Percentiles rank a stretch among this genome's conserved stretches.
Conservation (phyloP, 2,329 filamentous ascomycete species). For the Sclerotinia glacialis region DNA sequence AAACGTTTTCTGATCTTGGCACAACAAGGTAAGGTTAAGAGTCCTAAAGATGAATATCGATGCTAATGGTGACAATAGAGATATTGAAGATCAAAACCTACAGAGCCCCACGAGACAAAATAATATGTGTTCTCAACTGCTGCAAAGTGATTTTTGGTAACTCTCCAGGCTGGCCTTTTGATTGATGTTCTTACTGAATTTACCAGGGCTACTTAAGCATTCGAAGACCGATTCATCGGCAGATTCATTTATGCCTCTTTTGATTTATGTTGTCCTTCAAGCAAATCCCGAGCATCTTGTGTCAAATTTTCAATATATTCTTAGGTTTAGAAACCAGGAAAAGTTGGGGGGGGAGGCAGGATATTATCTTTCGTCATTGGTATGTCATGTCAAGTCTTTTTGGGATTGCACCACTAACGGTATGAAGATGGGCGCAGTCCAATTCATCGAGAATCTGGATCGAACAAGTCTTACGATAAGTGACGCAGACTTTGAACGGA, state of each 20-base stretch:
- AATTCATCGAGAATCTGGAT: constrained; percentile 96
- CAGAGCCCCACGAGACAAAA: constrained; percentile 94
- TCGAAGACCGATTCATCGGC: constrained; percentile 91
- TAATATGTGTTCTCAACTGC: constrained; percentile 96
- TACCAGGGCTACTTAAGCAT: constrained; percentile 76
- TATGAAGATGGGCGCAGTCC: constrained; percentile 78
- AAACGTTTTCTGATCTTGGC: constrained; percentile 84
- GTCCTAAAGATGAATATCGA: neutral
- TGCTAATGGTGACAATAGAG: constrained; percentile 53
- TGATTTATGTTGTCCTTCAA: constrained; percentile 94
- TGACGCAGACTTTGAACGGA: constrained; percentile 91
- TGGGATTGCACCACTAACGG: constrained; percentile 19
- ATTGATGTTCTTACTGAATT: constrained; percentile 29
- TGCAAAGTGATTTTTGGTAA: constrained; percentile 98
- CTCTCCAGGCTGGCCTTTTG: constrained; percentile 28
- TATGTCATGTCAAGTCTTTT: constrained; percentile 44
- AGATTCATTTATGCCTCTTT: constrained; percentile 89
- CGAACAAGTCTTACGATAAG: constrained; percentile 88
- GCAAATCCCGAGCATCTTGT: constrained; percentile 94
- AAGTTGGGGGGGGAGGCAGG: constrained; percentile 97
- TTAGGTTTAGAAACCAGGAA: constrained; percentile 95
- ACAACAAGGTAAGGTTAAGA: constrained; percentile 64
- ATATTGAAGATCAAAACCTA: constrained; percentile 95
- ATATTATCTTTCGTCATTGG: constrained; percentile 93
- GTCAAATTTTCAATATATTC: constrained; percentile 96